Base-by-base conservation (phyloP, 192 early-diverging fungal species). In the Lobulomyces angularis region DNA sequence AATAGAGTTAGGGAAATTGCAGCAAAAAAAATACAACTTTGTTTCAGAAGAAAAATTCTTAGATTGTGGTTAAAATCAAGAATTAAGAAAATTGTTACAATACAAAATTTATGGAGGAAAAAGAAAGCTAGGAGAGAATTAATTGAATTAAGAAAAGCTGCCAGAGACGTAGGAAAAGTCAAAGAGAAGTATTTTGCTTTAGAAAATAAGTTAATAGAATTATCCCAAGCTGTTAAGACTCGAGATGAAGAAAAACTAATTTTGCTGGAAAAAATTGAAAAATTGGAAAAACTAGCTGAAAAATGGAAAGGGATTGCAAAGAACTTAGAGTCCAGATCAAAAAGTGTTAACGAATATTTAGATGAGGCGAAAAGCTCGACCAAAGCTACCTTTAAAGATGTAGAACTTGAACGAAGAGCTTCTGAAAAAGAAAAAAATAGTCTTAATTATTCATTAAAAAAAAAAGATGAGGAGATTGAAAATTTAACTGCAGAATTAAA, bases 141-240 rank as follows among this genome's bases (percentile, higher is more conserved):
- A 36, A 65, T 69, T 33, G 50, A 53, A 26, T 61, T 84, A 45
- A 81, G 84, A 57, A 70, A 77, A 20, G 95, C 96, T 63, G 81
- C 82, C 24, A 65, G 83, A 37, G 89, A 85, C 33, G 86, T 88
- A 9, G 81, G 75, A 43, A 93, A 95, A 47, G 79, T 91, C 57
- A 88, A 97, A 67, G 85, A 97, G 48, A 75, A 82, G 23, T 88
- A 92, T 24, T 88, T 86, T 59, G 81, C 81, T 62, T 65, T 99
- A 2, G 95, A 99, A 62, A 80, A 74, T 66, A 97, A 93, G 72
- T 84, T 99, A 41, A 79, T 97, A 52, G 87, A 88, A 57, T 67
- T 99, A 43, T 93, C 90, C 24, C 86, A 85, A 48, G 61, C 62
- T 24, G 56, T 94, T 37, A 70, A 70, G 21, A 53, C 59, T 37